Conservation (phyloP, 805 yeast genomes). For the Ogataea wickerhamii region DNA sequence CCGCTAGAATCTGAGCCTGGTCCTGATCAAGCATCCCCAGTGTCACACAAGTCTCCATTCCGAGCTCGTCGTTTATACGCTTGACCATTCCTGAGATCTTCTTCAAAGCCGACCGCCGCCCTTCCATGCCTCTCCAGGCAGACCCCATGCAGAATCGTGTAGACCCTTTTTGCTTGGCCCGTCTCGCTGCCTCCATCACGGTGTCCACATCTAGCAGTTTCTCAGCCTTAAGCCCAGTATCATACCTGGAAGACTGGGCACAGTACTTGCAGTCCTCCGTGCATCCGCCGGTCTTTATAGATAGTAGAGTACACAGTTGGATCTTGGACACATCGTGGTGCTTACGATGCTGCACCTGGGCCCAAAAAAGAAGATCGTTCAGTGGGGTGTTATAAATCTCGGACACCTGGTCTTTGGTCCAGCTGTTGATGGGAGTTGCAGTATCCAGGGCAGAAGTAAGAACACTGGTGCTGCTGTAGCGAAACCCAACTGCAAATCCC, state of each 20-base stretch:
- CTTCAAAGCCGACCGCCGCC: conserved; percentile 64
- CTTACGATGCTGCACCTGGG: conserved; percentile 64
- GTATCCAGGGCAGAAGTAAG: neutral
- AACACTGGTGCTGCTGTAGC: neutral
- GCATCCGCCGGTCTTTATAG: conserved; percentile 78
- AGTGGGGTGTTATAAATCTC: conserved; percentile 65
- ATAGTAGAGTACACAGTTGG: conserved; percentile 71
- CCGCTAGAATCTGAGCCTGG: conserved; percentile 57
- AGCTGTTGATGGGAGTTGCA: conserved; percentile 23
- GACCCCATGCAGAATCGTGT: conserved; percentile 85
- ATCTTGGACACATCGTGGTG: conserved; percentile 67
- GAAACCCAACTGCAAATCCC: neutral
- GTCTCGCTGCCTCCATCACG: conserved; percentile 60
- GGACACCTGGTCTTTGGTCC: conserved; percentile 60
- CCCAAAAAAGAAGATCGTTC: conserved; percentile 53
- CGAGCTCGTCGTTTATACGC: conserved; percentile 53
- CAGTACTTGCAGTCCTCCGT: conserved; percentile 81
- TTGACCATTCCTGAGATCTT: conserved; percentile 63
- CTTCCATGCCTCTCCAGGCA: conserved; percentile 84
- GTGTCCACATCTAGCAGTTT: conserved; percentile 56
- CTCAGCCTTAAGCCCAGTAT: conserved; percentile 70
- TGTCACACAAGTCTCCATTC: conserved; percentile 77
- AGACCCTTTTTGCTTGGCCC: conserved; percentile 66
- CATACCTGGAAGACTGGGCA: conserved; percentile 67
- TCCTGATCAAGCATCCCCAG: conserved; percentile 69